Base-by-base conservation (phyloP, 192 early-diverging fungal genomes). In the Dissophora globulifera region DNA sequence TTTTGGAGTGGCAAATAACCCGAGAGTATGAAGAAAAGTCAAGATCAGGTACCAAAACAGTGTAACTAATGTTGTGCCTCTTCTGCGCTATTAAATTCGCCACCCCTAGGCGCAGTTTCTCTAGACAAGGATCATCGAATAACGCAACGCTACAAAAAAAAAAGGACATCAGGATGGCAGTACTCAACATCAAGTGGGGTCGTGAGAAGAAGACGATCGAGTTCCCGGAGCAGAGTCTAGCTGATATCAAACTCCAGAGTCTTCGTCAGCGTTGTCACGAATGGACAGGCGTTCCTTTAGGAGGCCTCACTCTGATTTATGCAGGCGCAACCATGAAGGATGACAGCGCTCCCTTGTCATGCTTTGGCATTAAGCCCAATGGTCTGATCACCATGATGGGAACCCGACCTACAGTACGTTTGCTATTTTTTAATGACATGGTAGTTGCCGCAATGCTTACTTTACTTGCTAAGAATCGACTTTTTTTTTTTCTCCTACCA, bases 301-400 rank as follows among this genome's bases (percentile, higher is more conserved):
- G 63, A 9, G 72, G 72, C 10, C 33, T 76, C 33, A 76, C 72
- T 16, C 29, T 76, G 72, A 76, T 76, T 32, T 76, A 60, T 57
- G 57, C 58, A 19, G 72, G 72, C 2, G 92, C 89, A 4, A 86
- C 86, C 12, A 88, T 93, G 82, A 93, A 92, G 79, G 92, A 93
- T 53, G 89, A 91, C 55, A 81, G 80, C 55, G 87, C 89, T 0
- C 84, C 82, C 17, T 58, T 93, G 54, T 80, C 82, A 1, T 84
- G 85, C 47, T 93, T 94, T 62, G 93, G 94, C 19, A 83, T 97
- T 46, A 87, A 87, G 15, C 84, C 85, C 9, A 88, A 89, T 22
- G 90, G 91, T 0, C 87, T 88, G 67, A 81, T 97, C 27, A 82
- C 90, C 62, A 82, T 97, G 83, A 79, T 93, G 40, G 94, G 94